Evolutionary conservation across 169 alveolate species (phyloP), one percentile per base, ranked within the genome.

Genomic region (Cystoisospora suis): DNA sequence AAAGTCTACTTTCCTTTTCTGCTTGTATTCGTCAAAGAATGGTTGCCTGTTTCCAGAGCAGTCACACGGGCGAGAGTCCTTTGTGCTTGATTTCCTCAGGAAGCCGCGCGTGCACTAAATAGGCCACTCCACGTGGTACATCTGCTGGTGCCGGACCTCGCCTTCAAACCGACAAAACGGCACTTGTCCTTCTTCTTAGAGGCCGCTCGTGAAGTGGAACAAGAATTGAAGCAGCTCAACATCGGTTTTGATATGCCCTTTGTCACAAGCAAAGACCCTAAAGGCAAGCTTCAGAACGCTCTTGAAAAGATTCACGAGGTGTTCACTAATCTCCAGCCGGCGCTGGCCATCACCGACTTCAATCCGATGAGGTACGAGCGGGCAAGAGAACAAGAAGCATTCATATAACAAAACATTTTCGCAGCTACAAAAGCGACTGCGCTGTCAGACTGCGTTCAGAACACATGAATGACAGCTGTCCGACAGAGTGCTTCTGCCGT

Each of bases 181-280:
- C 91, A 86, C 27, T 44, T 86, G 0, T 42, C 47, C 23, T 86
- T 86, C 20, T 72, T 61, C 53, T 47, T 69, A 2, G 59, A 85
- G 29, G 91, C 91, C 7, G 61, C 91, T 23, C 83, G 91, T 36
- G 89, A 91, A 36, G 56, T 94, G 59, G 94, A 90, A 34, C 40
- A 40, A 4, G 86, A 53, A 12, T 61, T 94, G 36, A 80, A 83
- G 69, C 56, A 87, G 44, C 53, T 83, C 58, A 81, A 94, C 45
- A 94, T 94, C 12, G 91, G 93, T 9, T 93, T 94, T 38, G 87
- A 89, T 69, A 29, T 92, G 49, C 75, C 89, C 65, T 61, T 90
- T 9, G 85, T 90, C 36, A 49, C 44, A 87, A 75, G 81, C 90
- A 87, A 87, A 15, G 94, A 88, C 46, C 93, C 92, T 7, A 47